Base-by-base conservation (phyloP, 768 basidiomycete genomes). In the Leccinellum rugosiceps region DNA sequence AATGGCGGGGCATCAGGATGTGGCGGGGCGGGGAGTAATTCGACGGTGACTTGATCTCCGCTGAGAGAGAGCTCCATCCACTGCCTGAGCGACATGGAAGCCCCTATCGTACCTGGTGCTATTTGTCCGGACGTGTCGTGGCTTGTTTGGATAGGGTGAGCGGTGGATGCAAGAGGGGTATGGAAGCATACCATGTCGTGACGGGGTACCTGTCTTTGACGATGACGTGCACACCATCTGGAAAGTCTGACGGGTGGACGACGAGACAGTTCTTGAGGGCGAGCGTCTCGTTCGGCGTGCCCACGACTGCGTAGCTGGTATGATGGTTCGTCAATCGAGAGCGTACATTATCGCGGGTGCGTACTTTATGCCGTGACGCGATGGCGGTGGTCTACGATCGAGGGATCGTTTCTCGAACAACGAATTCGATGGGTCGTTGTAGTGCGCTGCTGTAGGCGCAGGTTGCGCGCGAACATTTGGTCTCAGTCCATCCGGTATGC, bases 41-140 rank as follows among this genome's bases (percentile, higher is more conserved):
- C 85, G 38, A 96, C 79, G 15, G 86, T 81, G 52, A 91, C 88
- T 14, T 77, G 67, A 68, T 97, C 94, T 0, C 93, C 93, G 3
- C 78, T 72, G 41, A 88, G 72, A 15, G 93, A 93, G 7, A 98
- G 79, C 6, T 87, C 87, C 44, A 94, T 88, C 94, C 94, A 99
- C 75, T 91, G 86, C 10, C 97, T 83, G 58, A 94, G 91, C 57
- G 84, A 74, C 23, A 83, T 79, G 28, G 90, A 88, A 6, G 86
- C 85, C n/a, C 88, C 94, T 28, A 98, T 79, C 2, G 76, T 73
- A 3, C 91, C 88, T 1, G 84, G 83, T 5, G 74, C 74, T 4
- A 99, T 69, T 58, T 82, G 86, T 5, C 83, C 83, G 1, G 90
- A 89, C 58, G 87, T 84, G 64, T 95, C 92, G 61, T 92, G 87